These are phyloP conservation scores for Uronychia setigera DNA, from an alignment of 73 alveolate genomes.

Conservation along the genomic window DNA sequence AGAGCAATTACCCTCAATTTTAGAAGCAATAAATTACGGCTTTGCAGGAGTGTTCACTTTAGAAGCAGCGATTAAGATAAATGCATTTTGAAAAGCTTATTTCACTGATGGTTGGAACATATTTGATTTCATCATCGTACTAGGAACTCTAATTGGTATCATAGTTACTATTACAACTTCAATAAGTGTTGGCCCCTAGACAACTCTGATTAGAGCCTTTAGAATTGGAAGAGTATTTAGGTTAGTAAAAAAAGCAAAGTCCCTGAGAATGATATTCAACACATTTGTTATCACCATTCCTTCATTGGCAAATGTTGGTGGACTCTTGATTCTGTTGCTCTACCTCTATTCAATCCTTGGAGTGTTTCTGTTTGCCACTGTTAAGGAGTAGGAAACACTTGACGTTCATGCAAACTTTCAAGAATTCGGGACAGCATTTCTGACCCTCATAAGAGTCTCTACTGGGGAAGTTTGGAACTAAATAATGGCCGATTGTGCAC, in stretches of 20 bases:
- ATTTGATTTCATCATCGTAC: constrained; percentile 59
- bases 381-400: constrained; percentile 35
- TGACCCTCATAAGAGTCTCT: constrained; percentile 13
- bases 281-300: constrained; percentile 52
- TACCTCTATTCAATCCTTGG: constrained; percentile 46
- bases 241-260: constrained; percentile 23
- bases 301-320: constrained; percentile 58
- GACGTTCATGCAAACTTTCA: constrained; percentile 22
- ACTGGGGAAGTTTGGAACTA: constrained; percentile 61
- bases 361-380: constrained; percentile 33
- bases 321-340: constrained; percentile 34
- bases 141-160: constrained; percentile 19
- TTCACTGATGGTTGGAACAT: constrained; percentile 57
- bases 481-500: constrained; percentile 20
- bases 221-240: constrained; percentile 30
- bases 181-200: constrained; percentile 24
- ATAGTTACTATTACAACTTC: constrained; percentile 18
- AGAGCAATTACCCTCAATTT: constrained; percentile 7
- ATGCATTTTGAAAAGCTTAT: constrained; percentile 30
- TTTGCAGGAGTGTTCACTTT: constrained; percentile 51
- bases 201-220: constrained; percentile 51
- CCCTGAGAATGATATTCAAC: constrained; percentile 39
- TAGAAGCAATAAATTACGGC: constrained; percentile 34
- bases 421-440: constrained; percentile 22
- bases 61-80: constrained; percentile 46